Base-by-base conservation (phyloP, 2,329 filamentous ascomycete genomes). In the Neonectria faginata region DNA sequence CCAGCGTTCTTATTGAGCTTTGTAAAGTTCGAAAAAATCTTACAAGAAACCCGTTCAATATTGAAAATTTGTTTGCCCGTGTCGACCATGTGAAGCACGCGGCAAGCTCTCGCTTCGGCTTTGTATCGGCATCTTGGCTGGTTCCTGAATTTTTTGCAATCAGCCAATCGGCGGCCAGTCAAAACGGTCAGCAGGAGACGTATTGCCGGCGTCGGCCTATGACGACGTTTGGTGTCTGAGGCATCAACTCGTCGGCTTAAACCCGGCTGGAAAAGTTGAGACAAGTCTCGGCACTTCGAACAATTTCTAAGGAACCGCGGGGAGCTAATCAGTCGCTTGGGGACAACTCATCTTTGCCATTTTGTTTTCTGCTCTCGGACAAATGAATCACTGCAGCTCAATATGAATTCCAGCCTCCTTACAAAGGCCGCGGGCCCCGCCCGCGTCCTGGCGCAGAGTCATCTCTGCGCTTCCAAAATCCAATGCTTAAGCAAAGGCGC, bases 351-450 rank as follows among this genome's bases (percentile, higher is more conserved):
- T 70, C 33, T 60, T 57, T 22, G 42, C 50, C 50, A 22, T 36
- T 64, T 65, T 65, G 44, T 41, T 47, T 53, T 64, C 53, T 58
- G 48, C 52, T 62, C 60, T 60, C 62, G 69, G 50, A 57, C 69
- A 72, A 65, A 79, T 78, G 76, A 73, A 70, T 71, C 63, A 64
- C 60, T 70, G 64, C 65, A 59, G 56, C 56, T 73, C 73, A 79
- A 68, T 47, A 85, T 86, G 84, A 85, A 84, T 73, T 78, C 83
- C 44, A 82, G 76, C 72, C 73, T 84, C 68, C 70, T 85, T 64
- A 79, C 79, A 65, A 86, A 84, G 77, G 80, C 81, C 53, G 79
- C 79, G 67, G 77, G 79, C 69, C 83, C 84, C 39, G 78, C 79
- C 73, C 82, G 83, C 70, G 77, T 80, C 67, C 73, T 86, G 64